phyloP scores from a whole-genome alignment of 371 early-diverging fungal genomes.

The Syncephalastrum sp. region DNA sequence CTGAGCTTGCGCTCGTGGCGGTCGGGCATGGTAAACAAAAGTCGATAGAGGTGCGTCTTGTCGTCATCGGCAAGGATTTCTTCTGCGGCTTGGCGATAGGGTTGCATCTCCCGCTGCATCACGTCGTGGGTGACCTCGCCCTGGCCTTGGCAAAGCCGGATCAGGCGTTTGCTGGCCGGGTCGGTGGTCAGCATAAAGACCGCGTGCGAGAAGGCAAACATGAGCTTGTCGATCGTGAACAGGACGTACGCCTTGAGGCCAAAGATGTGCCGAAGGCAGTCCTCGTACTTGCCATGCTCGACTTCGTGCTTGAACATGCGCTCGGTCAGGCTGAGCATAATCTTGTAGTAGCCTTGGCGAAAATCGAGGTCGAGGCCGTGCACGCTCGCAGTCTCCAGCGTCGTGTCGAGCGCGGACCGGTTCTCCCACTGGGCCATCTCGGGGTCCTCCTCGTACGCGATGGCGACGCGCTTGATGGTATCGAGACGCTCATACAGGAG shows the following conservation, averaged over 20 bases:
- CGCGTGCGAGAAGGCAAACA: constrained; percentile 64
- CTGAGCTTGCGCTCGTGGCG: constrained; percentile 5
- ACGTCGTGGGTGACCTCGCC: too few species aligned
- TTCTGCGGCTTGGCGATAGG: constrained; percentile 76
- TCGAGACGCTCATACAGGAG: constrained; percentile 77
- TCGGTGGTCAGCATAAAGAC: constrained; percentile 27
- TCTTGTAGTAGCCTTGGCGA: constrained; percentile 68
- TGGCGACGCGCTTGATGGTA: constrained; percentile 70
- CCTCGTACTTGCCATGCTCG: constrained; percentile 88
- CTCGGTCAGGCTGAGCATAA: constrained; percentile 70
- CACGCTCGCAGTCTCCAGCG: constrained; percentile 20
- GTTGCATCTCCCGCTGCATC: constrained; percentile 6
- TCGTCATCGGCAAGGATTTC: constrained; percentile 64
- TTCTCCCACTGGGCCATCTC: constrained; percentile 12
- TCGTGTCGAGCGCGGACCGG: constrained; percentile 48
- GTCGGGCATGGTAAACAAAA: constrained; percentile 59
- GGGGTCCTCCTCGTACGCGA: constrained; percentile 56
- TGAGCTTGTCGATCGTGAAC: constrained; percentile 84
- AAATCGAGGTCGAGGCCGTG: constrained; percentile 38
- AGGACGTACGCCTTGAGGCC: constrained; percentile 82
- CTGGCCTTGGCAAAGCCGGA: constrained; percentile 4
- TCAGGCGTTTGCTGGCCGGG: background rate
- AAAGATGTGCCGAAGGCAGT: constrained; percentile 81
- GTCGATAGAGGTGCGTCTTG: constrained; percentile 56
- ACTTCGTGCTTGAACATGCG: constrained; percentile 73